These are phyloP conservation scores for Pouteria campechiana DNA, from an alignment of 179 eudicot species.

Conservation along the genomic window DNA sequence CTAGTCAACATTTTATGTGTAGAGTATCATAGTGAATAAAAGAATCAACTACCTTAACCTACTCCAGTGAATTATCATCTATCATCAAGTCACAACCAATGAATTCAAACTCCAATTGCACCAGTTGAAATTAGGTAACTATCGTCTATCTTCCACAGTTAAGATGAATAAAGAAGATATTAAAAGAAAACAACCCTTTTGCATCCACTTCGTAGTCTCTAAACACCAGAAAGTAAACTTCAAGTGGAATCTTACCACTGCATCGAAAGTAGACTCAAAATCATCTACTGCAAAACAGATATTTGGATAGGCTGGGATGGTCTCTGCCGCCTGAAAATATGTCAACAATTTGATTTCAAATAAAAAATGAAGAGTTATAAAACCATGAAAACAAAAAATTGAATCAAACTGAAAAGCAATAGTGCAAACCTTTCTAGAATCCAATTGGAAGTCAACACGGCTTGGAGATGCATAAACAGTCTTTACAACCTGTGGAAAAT, in stretches of 20 bases:
- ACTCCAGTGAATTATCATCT: too few relatives aligned
- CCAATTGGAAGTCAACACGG: constrained; percentile 92
- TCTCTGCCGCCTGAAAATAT: constrained; percentile 75
- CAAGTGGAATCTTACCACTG: constrained; percentile 82
- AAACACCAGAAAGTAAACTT: neutral
- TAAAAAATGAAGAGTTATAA: neutral
- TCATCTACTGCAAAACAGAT: constrained; percentile 99
- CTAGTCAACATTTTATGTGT: too few relatives aligned
- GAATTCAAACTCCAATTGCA: too few relatives aligned
- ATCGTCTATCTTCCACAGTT: too few relatives aligned
- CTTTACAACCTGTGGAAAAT: constrained; percentile 66
- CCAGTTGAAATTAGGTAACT: too few relatives aligned
- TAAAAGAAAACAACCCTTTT: too few relatives aligned
- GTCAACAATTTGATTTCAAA: neutral
- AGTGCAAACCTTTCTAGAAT: constrained; percentile 78
- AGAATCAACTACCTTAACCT: too few relatives aligned
- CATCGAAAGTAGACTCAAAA: constrained; percentile 93
- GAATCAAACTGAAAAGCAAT: constrained; percentile 1
- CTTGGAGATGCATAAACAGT: constrained; percentile 99
- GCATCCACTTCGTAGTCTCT: too few relatives aligned
- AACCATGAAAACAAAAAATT: neutral
- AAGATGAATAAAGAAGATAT: too few relatives aligned
- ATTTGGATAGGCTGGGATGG: constrained; percentile 97
- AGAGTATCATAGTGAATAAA: too few relatives aligned
- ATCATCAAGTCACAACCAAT: too few relatives aligned